Evolutionary conservation across 2,329 filamentous ascomycete species (phyloP), one percentile per base, ranked within the genome.

Genomic region (Zymoseptoria crescenta): DNA sequence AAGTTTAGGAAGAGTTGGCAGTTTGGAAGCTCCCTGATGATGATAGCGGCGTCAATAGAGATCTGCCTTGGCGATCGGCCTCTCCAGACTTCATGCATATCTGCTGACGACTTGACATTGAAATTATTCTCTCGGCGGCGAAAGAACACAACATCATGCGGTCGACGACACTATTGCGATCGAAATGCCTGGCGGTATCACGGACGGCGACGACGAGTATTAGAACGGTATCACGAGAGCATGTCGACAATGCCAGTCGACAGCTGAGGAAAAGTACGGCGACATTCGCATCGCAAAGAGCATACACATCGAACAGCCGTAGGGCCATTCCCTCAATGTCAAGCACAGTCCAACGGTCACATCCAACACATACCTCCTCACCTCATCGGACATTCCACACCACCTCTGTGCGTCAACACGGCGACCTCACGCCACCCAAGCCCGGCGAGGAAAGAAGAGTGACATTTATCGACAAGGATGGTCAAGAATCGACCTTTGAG

Each of bases 391-490:
- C 73, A 56, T 94, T 96, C 73, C 88, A 87, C 49, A 83, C 81
- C 9, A 86, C 87, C 4, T 71, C 82, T 9, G 70, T 77, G 58
- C 74, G 77, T 56, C 77, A 74, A 54, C 94, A 99, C 74, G 91
- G 88, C 52, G 90, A 97, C 73, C 76, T 96, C 67, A 84, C 86
- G 58, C 83, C 88, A 29, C 93, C 94, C 1, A 93, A 92, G 76
- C 83, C 90, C 0, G 94, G 94, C 53, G 90, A 97, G 81, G 94
- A 96, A 74, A 83, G 96, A 59, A 88, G 89, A 71, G 83, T 99
- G 27, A 96, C 92, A 0, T 96, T 97, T 73, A 83, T 97, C 66
- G 92, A 96, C 74, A 96, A 97, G 76, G 91, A 96, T 20, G 87
- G 87, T 55, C 79, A 83, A 29, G 81, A 86, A 65, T 82, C 89